Conservation (phyloP, 148 eudicot species). For the Vaccinium corymbosum region DNA sequence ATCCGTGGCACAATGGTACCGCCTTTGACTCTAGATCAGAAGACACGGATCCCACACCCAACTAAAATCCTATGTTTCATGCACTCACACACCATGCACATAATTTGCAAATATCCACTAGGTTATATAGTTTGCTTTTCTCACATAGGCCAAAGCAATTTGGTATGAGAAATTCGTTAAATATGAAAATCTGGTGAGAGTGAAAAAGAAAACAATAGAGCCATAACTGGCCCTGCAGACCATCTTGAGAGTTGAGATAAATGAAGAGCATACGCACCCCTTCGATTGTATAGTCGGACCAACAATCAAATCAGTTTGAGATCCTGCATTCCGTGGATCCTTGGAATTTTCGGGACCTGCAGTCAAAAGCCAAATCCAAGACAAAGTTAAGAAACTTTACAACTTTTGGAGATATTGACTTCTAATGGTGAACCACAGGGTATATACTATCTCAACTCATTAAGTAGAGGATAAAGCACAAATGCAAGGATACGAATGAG, state of each 20-base stretch:
- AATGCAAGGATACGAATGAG: background rate
- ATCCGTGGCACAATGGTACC: background rate
- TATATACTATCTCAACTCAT: background rate
- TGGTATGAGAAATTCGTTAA: background rate
- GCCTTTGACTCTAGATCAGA: no score
- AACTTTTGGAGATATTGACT: background rate
- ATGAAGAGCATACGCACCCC: conserved; percentile 38
- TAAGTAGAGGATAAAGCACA: background rate
- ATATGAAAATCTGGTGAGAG: background rate
- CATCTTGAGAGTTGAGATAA: background rate
- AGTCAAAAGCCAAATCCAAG: conserved; percentile 17
- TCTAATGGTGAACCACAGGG: background rate
- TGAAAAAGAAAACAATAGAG: background rate
- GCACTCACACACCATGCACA: background rate
- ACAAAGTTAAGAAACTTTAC: background rate
- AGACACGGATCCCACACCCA: no score
- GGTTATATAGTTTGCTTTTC: background rate
- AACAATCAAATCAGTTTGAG: conserved; percentile 52
- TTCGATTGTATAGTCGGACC: conserved; percentile 56
- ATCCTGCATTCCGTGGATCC: conserved; percentile 49
- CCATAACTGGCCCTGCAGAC: conserved; percentile 7
- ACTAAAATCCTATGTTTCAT: background rate
- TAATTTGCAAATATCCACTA: background rate
- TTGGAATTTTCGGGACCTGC: conserved; percentile 58
- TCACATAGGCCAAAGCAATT: background rate